These are phyloP conservation scores for Plectosphaerella cucumerina DNA, from an alignment of 2,329 filamentous ascomycete genomes.

Conservation along the genomic window DNA sequence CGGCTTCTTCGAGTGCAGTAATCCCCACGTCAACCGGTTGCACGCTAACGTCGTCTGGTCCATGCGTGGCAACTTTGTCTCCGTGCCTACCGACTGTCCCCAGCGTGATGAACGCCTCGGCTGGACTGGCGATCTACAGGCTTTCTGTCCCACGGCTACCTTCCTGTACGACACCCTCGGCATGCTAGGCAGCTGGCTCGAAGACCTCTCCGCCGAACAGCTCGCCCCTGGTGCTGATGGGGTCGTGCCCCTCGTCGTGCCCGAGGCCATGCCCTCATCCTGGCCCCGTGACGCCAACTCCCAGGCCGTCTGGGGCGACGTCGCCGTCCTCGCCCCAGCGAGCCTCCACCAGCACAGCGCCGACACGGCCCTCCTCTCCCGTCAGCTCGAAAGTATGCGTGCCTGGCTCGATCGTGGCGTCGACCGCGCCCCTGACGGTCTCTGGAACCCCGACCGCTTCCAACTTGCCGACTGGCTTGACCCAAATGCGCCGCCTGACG, in stretches of 20 bases:
- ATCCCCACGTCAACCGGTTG: constrained; percentile 5
- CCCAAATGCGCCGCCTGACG: constrained; percentile 7
- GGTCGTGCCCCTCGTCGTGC: constrained; percentile 25
- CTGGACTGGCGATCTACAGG: constrained; percentile 9
- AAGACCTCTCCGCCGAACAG: constrained; percentile 8
- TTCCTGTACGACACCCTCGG: constrained; percentile 9
- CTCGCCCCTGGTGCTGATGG: constrained; percentile 23
- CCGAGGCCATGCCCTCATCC: constrained; percentile 17
- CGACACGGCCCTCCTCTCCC: constrained; percentile 4
- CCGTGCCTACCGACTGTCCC: constrained; percentile 8
- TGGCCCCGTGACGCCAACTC: constrained; percentile 10
- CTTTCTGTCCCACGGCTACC: constrained; percentile 6
- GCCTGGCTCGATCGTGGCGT: constrained; percentile 8
- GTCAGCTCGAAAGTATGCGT: constrained; percentile 7
- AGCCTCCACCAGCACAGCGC: constrained; percentile 7
- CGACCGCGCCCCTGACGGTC: constrained; percentile 6
- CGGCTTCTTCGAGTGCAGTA: constrained; percentile 9
- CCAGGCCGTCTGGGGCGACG: constrained; percentile 9
- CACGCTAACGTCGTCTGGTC: constrained; percentile 9
- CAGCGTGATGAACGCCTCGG: constrained; percentile 8
- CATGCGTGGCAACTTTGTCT: constrained; percentile 9
- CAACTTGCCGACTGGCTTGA: constrained; percentile 10
- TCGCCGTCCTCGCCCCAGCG: constrained; percentile 4
- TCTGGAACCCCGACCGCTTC: constrained; percentile 8
- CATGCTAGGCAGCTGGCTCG: constrained; percentile 7